Percentiles rank a stretch among this genome's conserved stretches.
Evolutionary conservation across 495 filamentous ascomycete genomes (phyloP).

Genomic region (Penicillium silybi): DNA sequence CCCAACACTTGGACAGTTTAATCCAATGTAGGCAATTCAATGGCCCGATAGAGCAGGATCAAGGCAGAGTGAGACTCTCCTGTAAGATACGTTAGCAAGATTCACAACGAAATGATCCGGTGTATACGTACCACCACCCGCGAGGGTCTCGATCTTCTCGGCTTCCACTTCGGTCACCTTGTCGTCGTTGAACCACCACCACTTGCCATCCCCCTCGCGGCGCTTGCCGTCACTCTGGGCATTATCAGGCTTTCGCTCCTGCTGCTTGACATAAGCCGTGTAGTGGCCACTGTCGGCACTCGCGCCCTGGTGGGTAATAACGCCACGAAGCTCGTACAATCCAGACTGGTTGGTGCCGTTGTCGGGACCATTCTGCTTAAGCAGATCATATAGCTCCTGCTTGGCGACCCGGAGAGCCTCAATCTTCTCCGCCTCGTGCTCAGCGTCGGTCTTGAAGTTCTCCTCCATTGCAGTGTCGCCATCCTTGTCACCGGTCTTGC

Average conservation of each 20-base stretch:
- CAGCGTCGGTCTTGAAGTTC: slow-evolving; percentile 85
- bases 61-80: slow-evolving; percentile 91
- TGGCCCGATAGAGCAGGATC: slow-evolving; percentile 87
- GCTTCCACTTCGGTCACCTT: slow-evolving; percentile 89
- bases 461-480: slow-evolving; percentile 70
- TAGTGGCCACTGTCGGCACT: slow-evolving; percentile 98
- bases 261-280: slow-evolving; percentile 95
- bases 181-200: slow-evolving; percentile 99
- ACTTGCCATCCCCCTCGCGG: slow-evolving; percentile 81
- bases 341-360: slow-evolving; percentile 86
- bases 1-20: slow-evolving; percentile 18
- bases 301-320: slow-evolving; percentile 96
- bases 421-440: slow-evolving; percentile 79
- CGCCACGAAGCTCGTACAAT: slow-evolving; percentile 87
- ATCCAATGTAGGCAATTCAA: slow-evolving; percentile 56
- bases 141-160: slow-evolving; percentile 85
- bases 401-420: slow-evolving; percentile 71
- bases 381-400: slow-evolving; percentile 74
- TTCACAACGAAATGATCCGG: neutral
- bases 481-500: slow-evolving; percentile 53
- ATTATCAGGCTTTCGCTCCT: slow-evolving; percentile 52
- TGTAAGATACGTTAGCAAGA: slow-evolving; percentile 28
- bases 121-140: slow-evolving; percentile 71
- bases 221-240: slow-evolving; percentile 60
- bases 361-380: slow-evolving; percentile 67